Base-by-base conservation (phyloP, 176 grass and related monocot genomes). In the Zoysia japonica region DNA sequence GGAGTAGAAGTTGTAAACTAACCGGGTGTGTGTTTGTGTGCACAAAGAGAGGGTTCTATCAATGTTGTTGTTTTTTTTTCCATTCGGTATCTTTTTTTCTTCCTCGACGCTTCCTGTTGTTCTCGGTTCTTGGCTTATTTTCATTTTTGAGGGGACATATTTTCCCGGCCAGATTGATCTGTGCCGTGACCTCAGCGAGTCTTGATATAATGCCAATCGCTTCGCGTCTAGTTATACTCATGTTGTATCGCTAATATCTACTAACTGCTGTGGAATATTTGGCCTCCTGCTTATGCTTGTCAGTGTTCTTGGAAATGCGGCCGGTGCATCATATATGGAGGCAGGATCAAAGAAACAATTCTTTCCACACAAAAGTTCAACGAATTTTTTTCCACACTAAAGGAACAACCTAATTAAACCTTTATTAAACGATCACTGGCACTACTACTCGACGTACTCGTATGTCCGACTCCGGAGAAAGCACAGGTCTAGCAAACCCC, bases 1-100 rank as follows among this genome's bases (percentile, higher is more conserved):
- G 44, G 3, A 45, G 10, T 56, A 72, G 41, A 6, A 51, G 48
- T 40, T 78, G 86, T 85, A 89, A 89, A 38, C 15, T 81, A 77
- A 53, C 77, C 43, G n/a, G 5, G 70, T n/a, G n/a, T 80, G n/a
- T 70, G 2, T 19, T 65, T 44, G 54, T 84, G 56, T 79, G 75
- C 60, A 51, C 37, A 41, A 2, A 80, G 61, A 76, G 81, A 62
- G 48, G 56, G 54, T 57, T 57, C 40, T 48, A 65, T 41, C 52
- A 1, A 38, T 65, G 35, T 10, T 45, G 47, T 76, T 77, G 42
- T 66, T 85, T 56, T 47, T 70, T 8, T 41, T 71, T 13, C n/a
- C 19, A 0, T 9, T 54, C 20, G 56, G 9, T 85, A 65, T 13
- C 49, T 79, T 15, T 15, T 28, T 1, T 10, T 47, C 41, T 67